Base-by-base conservation (phyloP, 331 rosid species). In the Acacia pycnantha region DNA sequence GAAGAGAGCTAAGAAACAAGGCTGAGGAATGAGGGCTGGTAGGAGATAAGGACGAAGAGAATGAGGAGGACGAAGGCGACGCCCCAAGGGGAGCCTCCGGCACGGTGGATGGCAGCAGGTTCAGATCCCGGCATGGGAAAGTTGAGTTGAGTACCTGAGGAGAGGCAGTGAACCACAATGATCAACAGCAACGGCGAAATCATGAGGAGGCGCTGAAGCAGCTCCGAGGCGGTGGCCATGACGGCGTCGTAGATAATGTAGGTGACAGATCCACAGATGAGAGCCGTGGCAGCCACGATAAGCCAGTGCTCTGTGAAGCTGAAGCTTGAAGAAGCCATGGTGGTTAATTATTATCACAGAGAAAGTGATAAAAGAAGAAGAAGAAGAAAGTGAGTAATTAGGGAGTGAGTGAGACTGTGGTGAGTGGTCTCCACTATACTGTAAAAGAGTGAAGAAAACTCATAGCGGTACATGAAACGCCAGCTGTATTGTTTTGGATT, bases 1-100 rank as follows among this genome's bases (percentile, higher is more conserved):
- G 27, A 8, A 1, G 8, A 53, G 11, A 59, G 31, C 35, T 86
- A 91, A 80, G 86, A 82, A 71, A 88, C 70, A 59, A 89, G 86
- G 80, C 40, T 82, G 82, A 81, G 85, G 43, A 90, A 73, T 40
- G 97, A 90, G 19, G 97, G 97, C 58, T 92, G 94, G 82, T 81
- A 90, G 65, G 97, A 83, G 64, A 92, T 90, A 76, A 92, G 94
- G 53, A 92, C 80, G 82, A 87, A 83, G 37, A 88, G 92, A 18
- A 88, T 33, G 0, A 85, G 27, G 7, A 90, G 89, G 2, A 92
- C 51, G 78, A 88, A 86, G 58, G 94, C 94, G 73, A 92, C 89
- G 35, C 97, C 97, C 92, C 94, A 90, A 53, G 97, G 94, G 15
- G 97, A 92, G 44, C 90, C 97, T 11, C 97, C 92, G 22, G 92